Conservation (phyloP, 2,329 filamentous ascomycete species). For the Cytospora paraplurivora region DNA sequence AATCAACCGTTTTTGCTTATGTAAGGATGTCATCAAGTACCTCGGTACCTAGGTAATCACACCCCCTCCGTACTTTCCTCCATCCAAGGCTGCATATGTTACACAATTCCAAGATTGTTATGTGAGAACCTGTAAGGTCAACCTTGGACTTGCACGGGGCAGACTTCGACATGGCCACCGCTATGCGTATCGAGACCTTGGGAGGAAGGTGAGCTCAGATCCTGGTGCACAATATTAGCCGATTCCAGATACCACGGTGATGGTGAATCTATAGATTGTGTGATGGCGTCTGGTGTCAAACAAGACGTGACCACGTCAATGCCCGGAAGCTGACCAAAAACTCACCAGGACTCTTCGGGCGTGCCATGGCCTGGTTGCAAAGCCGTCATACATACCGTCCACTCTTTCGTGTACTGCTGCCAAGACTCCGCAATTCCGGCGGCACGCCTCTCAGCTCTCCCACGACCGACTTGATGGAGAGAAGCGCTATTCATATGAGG, state of each 20-base stretch:
- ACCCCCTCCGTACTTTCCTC: background rate
- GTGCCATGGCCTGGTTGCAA: conserved; percentile 2
- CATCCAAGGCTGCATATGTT: background rate
- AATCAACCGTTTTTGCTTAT: too few species aligned
- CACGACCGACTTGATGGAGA: background rate
- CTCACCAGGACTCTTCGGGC: background rate
- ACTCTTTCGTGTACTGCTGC: background rate
- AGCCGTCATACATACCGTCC: background rate
- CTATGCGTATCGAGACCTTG: conserved; percentile 7
- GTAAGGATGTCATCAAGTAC: too few species aligned
- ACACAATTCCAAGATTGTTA: background rate
- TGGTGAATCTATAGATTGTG: too few species aligned
- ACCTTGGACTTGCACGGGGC: background rate
- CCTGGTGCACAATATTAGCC: background rate
- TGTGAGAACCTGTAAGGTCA: background rate
- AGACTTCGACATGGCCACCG: background rate
- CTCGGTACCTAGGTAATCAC: conserved; percentile 9
- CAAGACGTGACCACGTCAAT: background rate
- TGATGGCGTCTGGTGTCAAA: too few species aligned
- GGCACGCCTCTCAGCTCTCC: conserved; percentile 13
- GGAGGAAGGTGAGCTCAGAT: conserved; percentile 16
- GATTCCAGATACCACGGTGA: too few species aligned
- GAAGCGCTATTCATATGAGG: background rate
- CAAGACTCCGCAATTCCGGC: background rate
- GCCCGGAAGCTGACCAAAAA: background rate